Evolutionary conservation across 2,329 filamentous ascomycete genomes (phyloP), one percentile per base, ranked within the genome.

Genomic region (Monilinia fructigena): DNA sequence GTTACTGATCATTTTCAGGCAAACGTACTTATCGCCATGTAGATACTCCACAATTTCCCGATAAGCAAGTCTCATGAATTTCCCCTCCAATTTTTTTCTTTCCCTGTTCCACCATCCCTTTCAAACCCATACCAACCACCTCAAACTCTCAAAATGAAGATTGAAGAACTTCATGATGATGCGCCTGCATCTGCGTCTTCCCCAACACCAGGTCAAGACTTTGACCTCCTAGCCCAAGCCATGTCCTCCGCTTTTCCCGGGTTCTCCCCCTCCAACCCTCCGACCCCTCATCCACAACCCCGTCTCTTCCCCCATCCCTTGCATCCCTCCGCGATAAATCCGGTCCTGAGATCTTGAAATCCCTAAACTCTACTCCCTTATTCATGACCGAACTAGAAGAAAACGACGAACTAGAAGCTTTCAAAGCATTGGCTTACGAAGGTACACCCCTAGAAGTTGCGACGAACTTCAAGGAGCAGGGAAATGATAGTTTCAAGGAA

Each of bases 341-440:
- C 5, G 80, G 80, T 0, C 85, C 88, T 58, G 85, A 90, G 70
- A 79, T 91, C 47, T 74, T 88, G 52, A 79, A 82, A 56, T 85
- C 89, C 73, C 81, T 91, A 79, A 90, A 89, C 74, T 86, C 87
- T 70, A 83, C 85, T 58, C 95, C 95, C 8, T 84, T 99, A 48
- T 99, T 99, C 82, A 99, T 99, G 95, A 98, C 93, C 40, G 89
- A 91, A 72, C 83, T 97, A 45, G 91, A 91, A 73, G 90, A 96
- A 70, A 97, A 97, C 75, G 82, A 89, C 69, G 88, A 91, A 72
- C 82, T 97, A 0, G 93, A 96, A 73, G 96, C 95, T 0, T 83
- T 99, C 68, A 90, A 91, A 76, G 94, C 95, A 0, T 82, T 99
- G 50, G 92, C 92, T 40, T 97, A 97, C 76, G 95, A 99, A 80